Evolutionary conservation across 2,329 filamentous ascomycete species (phyloP), one percentile per base, ranked within the genome.

Genomic region (Claviceps capensis): DNA sequence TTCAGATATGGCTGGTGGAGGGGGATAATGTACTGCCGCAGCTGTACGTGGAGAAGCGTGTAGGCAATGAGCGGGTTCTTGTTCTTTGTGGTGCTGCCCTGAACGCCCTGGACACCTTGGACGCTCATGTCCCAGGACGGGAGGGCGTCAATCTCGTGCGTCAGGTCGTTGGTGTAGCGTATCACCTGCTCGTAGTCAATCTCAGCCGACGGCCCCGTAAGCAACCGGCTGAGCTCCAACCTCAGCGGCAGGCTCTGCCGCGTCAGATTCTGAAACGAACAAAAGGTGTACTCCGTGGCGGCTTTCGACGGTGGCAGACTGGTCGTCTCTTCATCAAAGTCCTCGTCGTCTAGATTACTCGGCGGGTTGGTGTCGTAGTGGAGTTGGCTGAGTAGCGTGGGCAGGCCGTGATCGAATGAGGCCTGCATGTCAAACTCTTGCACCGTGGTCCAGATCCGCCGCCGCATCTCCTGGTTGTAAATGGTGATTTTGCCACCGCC

Each of bases 161-260:
- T 79, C 55, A 82, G 69, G 60, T 81, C 74, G 58, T 81, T 79
- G 22, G 75, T 81, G 61, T 79, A 79, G 47, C 74, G 75, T 55
- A 81, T 78, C 40, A 79, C 77, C 54, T 80, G 76, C 55, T 81
- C 78, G 62, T 81, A 82, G 61, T 79, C 77, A 11, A 81, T 70
- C 26, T 78, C 74, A 2, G 73, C 71, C 5, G 72, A 68, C 0
- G 76, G 72, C 0, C 77, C 77, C 1, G 76, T 78, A 26, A 82
- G 64, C 4, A 81, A 66, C 42, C 74, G 72, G 60, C 73, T 80
- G 38, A 82, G 67, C 61, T 82, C 78, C 5, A 81, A 68, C 5
- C 78, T 75, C 42, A 81, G 67, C 3, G 71, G 68, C 17, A 81
- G 67, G 58, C 76, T 80, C 57, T 77, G 77, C 4, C 78, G 72